Conservation (phyloP, 1,284 basidiomycete genomes). For the Cystobasidium slooffiae region DNA sequence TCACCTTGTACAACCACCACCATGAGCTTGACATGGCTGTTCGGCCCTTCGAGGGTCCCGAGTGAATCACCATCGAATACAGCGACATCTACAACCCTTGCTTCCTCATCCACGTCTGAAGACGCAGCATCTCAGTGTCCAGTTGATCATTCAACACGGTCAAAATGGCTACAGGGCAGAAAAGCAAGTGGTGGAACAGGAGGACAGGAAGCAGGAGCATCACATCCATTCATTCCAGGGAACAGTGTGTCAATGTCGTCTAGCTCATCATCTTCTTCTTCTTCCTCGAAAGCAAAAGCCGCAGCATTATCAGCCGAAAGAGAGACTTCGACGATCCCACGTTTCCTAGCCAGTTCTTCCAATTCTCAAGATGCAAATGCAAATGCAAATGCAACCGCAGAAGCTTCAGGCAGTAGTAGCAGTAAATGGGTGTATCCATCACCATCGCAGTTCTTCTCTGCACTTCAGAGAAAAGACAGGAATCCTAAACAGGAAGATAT, state of each 20-base stretch:
- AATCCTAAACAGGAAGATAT: conserved; percentile 76
- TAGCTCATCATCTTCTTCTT: neutral
- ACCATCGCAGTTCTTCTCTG: conserved; percentile 92
- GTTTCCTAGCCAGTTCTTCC: conserved; percentile 12
- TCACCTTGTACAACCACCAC: neutral
- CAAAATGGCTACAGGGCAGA: conserved; percentile 34
- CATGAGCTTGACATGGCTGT: conserved; percentile 36
- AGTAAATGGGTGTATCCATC: conserved; percentile 97
- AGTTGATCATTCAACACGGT: conserved; percentile 41
- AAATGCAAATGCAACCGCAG: conserved; percentile 43
- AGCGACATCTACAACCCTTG: neutral
- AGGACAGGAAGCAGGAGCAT: conserved; percentile 1
- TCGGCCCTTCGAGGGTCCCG: conserved; percentile 25
- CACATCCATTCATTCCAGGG: conserved; percentile 21
- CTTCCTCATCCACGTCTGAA: neutral
- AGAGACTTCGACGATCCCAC: conserved; percentile 39
- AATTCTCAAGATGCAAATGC: conserved; percentile 42
- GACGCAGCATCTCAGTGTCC: conserved; percentile 26
- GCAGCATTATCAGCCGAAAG: conserved; percentile 27
- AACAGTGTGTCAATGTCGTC: conserved; percentile 2
- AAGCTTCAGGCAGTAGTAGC: conserved; percentile 60
- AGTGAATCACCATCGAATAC: neutral
- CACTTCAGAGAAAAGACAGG: conserved; percentile 92
- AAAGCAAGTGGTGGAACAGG: neutral
- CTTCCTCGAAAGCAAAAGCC: neutral